phyloP scores from a whole-genome alignment of 106 monocot genomes.

The Alisma plantagoaquatica region DNA sequence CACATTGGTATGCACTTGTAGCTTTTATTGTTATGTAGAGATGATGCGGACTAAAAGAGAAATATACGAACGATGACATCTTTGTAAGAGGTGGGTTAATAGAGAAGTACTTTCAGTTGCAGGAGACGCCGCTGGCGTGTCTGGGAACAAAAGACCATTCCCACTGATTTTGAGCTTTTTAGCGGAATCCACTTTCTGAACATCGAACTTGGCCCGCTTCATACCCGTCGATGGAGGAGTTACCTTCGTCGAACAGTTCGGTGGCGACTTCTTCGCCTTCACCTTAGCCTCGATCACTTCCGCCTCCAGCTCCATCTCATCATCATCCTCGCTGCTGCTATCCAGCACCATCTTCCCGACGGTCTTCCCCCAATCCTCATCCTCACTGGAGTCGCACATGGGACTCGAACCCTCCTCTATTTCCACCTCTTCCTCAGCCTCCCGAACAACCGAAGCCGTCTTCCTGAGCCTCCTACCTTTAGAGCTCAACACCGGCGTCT shows the following conservation, averaged over 20 bases:
- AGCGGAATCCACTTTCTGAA: constrained; percentile 15
- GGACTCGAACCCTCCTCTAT: constrained; percentile 12
- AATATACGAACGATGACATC: not conserved
- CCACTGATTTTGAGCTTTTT: constrained; percentile 27
- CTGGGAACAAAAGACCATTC: not conserved
- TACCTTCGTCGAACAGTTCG: too few relatives aligned
- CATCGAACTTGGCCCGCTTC: constrained; percentile 1
- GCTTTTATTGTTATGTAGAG: too few relatives aligned
- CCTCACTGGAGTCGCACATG: constrained; percentile 24
- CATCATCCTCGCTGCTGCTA: constrained; percentile 15
- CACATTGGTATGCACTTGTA: too few relatives aligned
- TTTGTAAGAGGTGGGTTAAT: not conserved
- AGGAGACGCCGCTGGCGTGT: not conserved
- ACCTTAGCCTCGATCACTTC: constrained; percentile 8
- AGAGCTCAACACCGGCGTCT: too few relatives aligned
- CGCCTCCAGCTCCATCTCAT: constrained; percentile 33
- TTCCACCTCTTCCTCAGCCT: constrained; percentile 43
- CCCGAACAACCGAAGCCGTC: too few relatives aligned
- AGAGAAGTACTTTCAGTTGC: not conserved
- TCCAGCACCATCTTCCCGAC: constrained; percentile 11
- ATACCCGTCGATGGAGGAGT: too few relatives aligned
- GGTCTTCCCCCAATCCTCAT: constrained; percentile 47
- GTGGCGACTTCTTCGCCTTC: not conserved
- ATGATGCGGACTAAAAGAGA: not conserved
- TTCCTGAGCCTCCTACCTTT: too few relatives aligned